Evolutionary conservation across 2,329 filamentous ascomycete species (phyloP).

Genomic region (Penicillium sp.): DNA sequence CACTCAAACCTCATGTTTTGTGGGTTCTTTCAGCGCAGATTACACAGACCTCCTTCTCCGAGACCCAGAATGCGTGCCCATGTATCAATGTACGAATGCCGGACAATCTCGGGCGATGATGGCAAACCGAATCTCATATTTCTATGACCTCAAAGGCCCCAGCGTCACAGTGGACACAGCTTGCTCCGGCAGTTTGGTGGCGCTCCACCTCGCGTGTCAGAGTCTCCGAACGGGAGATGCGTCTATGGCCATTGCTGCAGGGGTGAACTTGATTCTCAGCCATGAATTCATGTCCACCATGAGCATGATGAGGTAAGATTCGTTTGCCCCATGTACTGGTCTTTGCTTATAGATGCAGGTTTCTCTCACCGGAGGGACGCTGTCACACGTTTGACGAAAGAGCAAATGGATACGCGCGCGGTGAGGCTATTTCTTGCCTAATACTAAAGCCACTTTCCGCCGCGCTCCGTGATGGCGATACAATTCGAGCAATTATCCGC

Average conservation of each 20-base stretch:
- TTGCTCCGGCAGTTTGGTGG: constrained; percentile 35
- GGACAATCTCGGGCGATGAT: constrained; percentile 30
- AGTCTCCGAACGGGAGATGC: constrained; percentile 26
- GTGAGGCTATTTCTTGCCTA: constrained; percentile 47
- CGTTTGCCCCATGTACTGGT: rapidly evolving
- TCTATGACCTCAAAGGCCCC: constrained; percentile 37
- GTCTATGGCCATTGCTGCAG: constrained; percentile 26
- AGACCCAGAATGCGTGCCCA: constrained; percentile 31
- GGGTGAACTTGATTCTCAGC: constrained; percentile 29
- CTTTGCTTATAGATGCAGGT: constrained; percentile 2
- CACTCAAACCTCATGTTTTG: constrained; percentile 32
- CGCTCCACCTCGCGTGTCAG: constrained; percentile 37
- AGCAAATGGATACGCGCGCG: constrained; percentile 50
- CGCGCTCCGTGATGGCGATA: constrained; percentile 46
- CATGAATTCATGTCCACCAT: constrained; percentile 31
- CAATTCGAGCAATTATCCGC: constrained; percentile 47
- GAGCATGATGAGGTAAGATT: constrained; percentile 4
- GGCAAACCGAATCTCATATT: constrained; percentile 35
- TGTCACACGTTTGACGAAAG: constrained; percentile 40
- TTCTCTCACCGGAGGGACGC: constrained; percentile 31
- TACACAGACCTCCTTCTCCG: constrained; percentile 32
- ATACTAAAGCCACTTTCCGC: constrained; percentile 46
- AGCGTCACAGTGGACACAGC: constrained; percentile 34
- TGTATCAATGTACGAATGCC: constrained; percentile 30
- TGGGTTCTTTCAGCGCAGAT: constrained; percentile 31